Percentiles rank a stretch among this genome's conserved stretches.
phyloP scores from a whole-genome alignment of 2,329 filamentous ascomycete genomes.

The Bertia moriformis region DNA sequence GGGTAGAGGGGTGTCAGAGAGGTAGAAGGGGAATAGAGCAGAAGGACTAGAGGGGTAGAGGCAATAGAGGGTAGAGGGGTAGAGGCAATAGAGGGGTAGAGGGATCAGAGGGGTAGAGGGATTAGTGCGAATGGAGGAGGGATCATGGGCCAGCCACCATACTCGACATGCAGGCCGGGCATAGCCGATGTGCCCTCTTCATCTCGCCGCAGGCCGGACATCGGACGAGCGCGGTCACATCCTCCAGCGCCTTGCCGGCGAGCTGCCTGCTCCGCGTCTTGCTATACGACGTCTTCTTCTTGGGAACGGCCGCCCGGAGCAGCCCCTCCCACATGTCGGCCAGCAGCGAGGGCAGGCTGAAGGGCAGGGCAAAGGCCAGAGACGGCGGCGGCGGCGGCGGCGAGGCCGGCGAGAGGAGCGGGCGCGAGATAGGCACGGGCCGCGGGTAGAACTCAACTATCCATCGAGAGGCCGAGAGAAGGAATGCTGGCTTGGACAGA shows the following conservation, averaged over 20 bases:
- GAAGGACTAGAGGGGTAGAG: too few relatives aligned
- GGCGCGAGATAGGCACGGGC: background rate
- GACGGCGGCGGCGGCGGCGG: conserved; percentile 39
- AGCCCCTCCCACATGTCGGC: conserved; percentile 85
- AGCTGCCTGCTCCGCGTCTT: conserved; percentile 88
- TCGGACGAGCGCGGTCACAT: conserved; percentile 72
- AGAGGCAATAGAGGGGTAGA: too few relatives aligned
- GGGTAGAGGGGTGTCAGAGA: too few relatives aligned
- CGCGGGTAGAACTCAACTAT: background rate
- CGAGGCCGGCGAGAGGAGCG: conserved; percentile 9
- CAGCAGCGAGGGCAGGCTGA: conserved; percentile 54
- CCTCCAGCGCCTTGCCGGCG: conserved; percentile 88
- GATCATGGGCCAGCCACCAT: too few relatives aligned
- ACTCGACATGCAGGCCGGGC: conserved; percentile 76
- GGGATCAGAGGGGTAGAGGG: too few relatives aligned
- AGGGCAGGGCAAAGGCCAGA: conserved; percentile 42
- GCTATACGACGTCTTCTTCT: conserved; percentile 96
- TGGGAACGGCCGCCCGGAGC: conserved; percentile 80
- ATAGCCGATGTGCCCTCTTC: conserved; percentile 81
- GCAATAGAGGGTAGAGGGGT: too few relatives aligned
- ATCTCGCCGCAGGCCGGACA: conserved; percentile 78
- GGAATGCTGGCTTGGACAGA: background rate
- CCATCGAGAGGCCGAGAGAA: background rate
- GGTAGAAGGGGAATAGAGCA: too few relatives aligned
- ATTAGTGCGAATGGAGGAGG: too few relatives aligned